phyloP scores from a whole-genome alignment of 2,329 filamentous ascomycete species.

The Penicillium sp. region DNA sequence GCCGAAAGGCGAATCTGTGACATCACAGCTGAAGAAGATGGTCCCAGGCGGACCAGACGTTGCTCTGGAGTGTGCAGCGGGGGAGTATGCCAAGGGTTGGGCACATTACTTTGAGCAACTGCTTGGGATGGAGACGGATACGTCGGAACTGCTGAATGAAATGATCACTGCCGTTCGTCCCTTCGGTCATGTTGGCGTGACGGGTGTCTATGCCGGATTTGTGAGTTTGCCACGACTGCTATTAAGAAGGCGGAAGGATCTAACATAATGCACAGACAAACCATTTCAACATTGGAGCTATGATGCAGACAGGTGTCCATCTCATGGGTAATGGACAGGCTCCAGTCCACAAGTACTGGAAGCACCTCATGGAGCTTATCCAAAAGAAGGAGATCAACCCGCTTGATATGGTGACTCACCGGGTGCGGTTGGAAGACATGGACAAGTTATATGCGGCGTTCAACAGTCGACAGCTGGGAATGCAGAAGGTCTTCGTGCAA shows the following conservation, averaged over 20 bases:
- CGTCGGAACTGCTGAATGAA: slow-evolving; percentile 60
- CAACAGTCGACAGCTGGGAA: slow-evolving; percentile 53
- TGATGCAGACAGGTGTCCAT: slow-evolving; percentile 84
- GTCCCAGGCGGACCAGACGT: slow-evolving; percentile 71
- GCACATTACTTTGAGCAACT: slow-evolving; percentile 57
- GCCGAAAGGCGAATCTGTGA: slow-evolving; percentile 61
- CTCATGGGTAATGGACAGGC: slow-evolving; percentile 67
- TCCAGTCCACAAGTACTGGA: slow-evolving; percentile 81
- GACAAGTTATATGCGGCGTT: slow-evolving; percentile 64
- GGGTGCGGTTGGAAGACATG: slow-evolving; percentile 69
- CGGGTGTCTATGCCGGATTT: slow-evolving; percentile 64
- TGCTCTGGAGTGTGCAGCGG: slow-evolving; percentile 64
- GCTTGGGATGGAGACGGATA: slow-evolving; percentile 75
- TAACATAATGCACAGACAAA: slow-evolving; percentile 54
- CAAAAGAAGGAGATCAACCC: slow-evolving; percentile 67
- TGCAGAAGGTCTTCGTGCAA: slow-evolving; percentile 76
- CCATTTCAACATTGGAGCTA: slow-evolving; percentile 75
- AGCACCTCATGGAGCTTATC: slow-evolving; percentile 67
- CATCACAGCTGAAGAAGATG: slow-evolving; percentile 68
- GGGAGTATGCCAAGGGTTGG: slow-evolving; percentile 62
- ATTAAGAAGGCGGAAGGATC: neutral
- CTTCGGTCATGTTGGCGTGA: slow-evolving; percentile 67
- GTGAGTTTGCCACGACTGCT: slow-evolving; percentile 38
- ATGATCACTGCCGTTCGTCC: slow-evolving; percentile 53
- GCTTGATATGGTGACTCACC: slow-evolving; percentile 75